A percentile compares a stretch with the other conserved stretches of the same genome.
Conservation (phyloP, 163 green algal genomes). For the Scenedesmus sp. region DNA sequence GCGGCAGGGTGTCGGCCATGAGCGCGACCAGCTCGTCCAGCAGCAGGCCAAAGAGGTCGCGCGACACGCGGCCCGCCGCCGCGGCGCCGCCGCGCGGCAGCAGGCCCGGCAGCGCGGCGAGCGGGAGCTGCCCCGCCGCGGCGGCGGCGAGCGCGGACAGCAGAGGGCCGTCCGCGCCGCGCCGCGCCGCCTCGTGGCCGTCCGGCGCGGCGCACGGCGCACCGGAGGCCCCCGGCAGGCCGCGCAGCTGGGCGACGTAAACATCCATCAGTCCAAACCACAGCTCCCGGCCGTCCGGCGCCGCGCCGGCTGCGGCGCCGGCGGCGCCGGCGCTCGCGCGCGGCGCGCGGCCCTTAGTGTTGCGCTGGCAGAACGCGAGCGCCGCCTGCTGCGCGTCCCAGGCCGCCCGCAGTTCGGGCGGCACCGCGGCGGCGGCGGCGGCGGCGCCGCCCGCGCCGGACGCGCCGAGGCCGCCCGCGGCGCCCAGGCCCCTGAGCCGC, state of each 20-base stretch:
- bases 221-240: neutral
- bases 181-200: neutral
- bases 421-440: neutral
- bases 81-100: constrained; percentile 21
- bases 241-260: constrained; percentile 18
- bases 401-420: constrained; percentile 41
- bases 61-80: constrained; percentile 5
- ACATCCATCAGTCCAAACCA: constrained; percentile 50
- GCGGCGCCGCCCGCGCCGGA: too few relatives aligned
- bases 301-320: neutral
- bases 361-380: constrained; percentile 66
- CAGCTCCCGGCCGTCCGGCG: constrained; percentile 7
- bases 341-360: constrained; percentile 29
- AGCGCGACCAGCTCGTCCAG: constrained; percentile 49
- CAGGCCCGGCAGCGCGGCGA: neutral
- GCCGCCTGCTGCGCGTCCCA: constrained; percentile 51
- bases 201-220: neutral
- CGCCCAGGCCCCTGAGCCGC: constrained; percentile 24
- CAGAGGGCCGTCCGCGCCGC: neutral
- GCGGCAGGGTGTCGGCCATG: constrained; percentile 68
- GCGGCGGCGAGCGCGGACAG: neutral
- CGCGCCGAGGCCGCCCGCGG: constrained; percentile 1
- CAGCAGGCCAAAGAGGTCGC: constrained; percentile 44
- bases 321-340: constrained; percentile 30
- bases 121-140: neutral